These are phyloP conservation scores for Paramecium pentaurelia DNA, from an alignment of 73 alveolate species.

Conservation along the genomic window DNA sequence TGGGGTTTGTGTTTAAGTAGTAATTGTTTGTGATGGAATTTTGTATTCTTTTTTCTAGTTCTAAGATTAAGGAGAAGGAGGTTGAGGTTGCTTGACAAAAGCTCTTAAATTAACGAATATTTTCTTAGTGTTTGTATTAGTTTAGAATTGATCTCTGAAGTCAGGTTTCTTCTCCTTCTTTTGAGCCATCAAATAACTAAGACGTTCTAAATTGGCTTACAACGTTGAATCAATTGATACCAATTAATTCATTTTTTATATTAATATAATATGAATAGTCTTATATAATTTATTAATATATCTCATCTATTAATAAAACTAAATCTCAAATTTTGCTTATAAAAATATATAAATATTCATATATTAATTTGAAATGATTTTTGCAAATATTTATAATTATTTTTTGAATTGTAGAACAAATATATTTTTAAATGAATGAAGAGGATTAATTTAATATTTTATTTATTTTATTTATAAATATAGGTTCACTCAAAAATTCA, in stretches of 20 bases:
- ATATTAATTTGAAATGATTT: not conserved
- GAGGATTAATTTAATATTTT: no score
- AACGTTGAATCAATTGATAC: constrained; percentile 11
- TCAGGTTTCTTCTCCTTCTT: constrained; percentile 11
- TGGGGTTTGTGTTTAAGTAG: not conserved
- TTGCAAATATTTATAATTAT: no score
- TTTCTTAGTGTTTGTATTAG: not conserved
- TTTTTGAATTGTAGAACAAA: not conserved
- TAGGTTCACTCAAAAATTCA: no score
- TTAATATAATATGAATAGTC: not conserved
- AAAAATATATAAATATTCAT: no score
- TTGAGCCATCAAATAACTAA: constrained; percentile 9
- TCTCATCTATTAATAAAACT: not conserved
- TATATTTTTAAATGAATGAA: no score
- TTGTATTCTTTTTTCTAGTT: not conserved
- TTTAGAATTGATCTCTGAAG: not conserved
- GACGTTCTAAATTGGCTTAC: constrained; percentile 15
- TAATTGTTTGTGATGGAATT: not conserved
- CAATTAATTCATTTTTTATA: not conserved
- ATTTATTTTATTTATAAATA: no score
- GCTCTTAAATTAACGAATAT: constrained; percentile 19
- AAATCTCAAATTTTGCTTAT: not conserved
- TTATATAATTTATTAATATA: not conserved
- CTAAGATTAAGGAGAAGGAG: not conserved
- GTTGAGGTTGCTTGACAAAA: not conserved